Percentiles rank a stretch among this genome's conserved stretches.
Conservation (phyloP, 345 rosid genomes). For the Salix koriyanagi region DNA sequence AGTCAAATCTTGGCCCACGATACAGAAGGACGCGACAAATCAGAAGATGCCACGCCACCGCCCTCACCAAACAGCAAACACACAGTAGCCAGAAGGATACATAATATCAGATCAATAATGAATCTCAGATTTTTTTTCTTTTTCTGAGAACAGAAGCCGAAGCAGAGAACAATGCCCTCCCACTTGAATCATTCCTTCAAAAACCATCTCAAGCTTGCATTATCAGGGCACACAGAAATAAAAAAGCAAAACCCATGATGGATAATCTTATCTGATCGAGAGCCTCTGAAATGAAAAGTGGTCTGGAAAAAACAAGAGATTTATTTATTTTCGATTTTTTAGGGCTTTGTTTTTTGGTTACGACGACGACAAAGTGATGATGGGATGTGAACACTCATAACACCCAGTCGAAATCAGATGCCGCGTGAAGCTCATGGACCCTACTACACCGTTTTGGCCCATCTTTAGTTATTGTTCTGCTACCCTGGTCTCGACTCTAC, state of each 20-base stretch:
- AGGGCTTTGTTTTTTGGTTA: background rate
- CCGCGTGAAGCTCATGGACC: slow-evolving; percentile 19
- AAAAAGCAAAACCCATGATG: background rate
- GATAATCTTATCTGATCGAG: slow-evolving; percentile 18
- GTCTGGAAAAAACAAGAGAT: background rate
- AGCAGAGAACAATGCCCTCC: too few species aligned
- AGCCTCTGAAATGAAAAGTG: background rate
- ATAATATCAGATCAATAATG: too few species aligned
- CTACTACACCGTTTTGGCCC: slow-evolving; percentile 18
- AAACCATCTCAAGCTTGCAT: too few species aligned
- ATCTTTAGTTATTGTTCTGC: background rate
- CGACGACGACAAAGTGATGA: slow-evolving; percentile 7
- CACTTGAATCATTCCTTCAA: too few species aligned
- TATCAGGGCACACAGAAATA: too few species aligned
- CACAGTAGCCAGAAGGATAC: too few species aligned
- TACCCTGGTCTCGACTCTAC: slow-evolving; percentile 2
- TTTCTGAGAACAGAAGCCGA: too few species aligned
- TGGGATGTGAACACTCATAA: background rate
- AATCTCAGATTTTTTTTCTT: too few species aligned
- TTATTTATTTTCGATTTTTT: background rate
- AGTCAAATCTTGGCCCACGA: background rate
- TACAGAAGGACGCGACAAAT: background rate
- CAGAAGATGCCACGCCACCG: too few species aligned
- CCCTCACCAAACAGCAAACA: too few species aligned
- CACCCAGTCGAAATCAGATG: background rate